Conservation (phyloP, 176 grass and related monocot species). For the Aegilops umbellulata region DNA sequence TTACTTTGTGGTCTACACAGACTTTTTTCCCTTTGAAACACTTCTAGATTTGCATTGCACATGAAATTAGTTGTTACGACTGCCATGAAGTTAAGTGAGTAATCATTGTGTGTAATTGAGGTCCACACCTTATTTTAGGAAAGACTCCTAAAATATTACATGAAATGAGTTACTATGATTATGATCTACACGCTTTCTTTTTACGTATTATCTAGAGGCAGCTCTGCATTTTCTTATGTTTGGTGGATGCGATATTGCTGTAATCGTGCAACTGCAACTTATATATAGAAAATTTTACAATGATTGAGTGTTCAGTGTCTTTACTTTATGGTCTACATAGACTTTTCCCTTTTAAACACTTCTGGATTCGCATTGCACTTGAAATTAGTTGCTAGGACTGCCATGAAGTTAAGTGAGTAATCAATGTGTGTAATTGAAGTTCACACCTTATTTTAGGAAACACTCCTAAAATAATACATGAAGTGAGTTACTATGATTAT, state of each 20-base stretch:
- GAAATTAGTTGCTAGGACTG: not conserved
- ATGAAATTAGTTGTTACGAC: constrained; percentile 2
- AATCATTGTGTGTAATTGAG: not conserved
- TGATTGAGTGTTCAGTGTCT: not conserved
- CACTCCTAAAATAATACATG: not conserved
- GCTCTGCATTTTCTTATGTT: not conserved
- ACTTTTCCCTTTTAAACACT: not conserved
- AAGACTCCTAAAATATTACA: not conserved
- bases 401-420: not conserved
- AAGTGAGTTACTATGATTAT: not conserved
- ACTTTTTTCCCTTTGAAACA: not conserved
- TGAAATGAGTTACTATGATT: not conserved
- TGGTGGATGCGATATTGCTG: not conserved
- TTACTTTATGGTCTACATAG: not conserved
- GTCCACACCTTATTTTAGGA: not conserved
- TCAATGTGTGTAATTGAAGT: not conserved
- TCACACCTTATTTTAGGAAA: not conserved
- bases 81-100: not conserved
- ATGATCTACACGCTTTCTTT: not conserved
- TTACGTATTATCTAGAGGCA: not conserved
- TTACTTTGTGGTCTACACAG: not conserved
- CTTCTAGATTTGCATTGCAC: not conserved
- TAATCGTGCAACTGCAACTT: not conserved
- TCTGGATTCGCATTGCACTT: not conserved
- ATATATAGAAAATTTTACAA: not conserved